Percentiles rank a stretch among this genome's conserved stretches.
These are phyloP conservation scores for Trypethelium eluteriae DNA, from an alignment of 495 filamentous ascomycete species.

Conservation along the genomic window DNA sequence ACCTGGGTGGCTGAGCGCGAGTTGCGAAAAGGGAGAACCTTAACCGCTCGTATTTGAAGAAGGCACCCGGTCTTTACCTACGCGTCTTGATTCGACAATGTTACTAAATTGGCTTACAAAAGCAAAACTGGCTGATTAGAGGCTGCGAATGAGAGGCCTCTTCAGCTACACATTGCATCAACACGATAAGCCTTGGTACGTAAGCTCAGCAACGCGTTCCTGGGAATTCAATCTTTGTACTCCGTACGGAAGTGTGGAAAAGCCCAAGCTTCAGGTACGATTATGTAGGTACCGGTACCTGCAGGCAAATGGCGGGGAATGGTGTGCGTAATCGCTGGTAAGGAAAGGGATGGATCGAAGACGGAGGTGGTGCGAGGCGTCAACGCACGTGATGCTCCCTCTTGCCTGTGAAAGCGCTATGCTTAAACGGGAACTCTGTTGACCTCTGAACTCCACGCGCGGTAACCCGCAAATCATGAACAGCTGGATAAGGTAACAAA, in stretches of 20 bases:
- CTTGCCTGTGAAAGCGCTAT: neutral
- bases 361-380: neutral
- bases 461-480: neutral
- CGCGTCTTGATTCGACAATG: neutral
- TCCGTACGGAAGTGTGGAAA: too few species aligned
- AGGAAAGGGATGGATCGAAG: neutral
- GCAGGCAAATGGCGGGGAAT: neutral
- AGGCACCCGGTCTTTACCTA: neutral
- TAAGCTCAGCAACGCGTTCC: neutral
- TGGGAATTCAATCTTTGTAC: too few species aligned
- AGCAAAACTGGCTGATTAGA: neutral
- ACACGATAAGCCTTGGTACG: neutral
- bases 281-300: constrained; percentile 8
- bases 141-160: neutral
- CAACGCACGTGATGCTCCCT: neutral
- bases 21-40: neutral
- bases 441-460: constrained; percentile 9
- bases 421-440: constrained; percentile 4
- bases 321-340: neutral
- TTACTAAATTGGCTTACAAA: neutral
- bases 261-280: constrained; percentile 1
- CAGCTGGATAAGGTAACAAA: neutral
- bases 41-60: too few species aligned
- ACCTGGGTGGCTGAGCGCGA: neutral
- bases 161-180: neutral